These are phyloP conservation scores for Saposhnikovia divaricata DNA, from an alignment of 129 eudicot species.

Conservation along the genomic window DNA sequence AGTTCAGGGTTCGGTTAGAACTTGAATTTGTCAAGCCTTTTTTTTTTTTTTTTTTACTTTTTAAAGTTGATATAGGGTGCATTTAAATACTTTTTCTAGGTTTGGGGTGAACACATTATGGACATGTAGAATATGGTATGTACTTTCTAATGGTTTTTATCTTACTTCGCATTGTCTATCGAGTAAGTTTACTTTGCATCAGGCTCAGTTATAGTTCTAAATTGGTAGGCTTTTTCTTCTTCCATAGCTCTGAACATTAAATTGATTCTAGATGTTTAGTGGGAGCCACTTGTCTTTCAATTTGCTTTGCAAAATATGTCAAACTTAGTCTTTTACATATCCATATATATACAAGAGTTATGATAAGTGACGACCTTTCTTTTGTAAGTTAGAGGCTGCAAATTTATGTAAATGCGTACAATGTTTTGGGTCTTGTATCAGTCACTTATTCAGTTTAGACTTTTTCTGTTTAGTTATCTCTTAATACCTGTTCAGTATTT, in stretches of 20 bases:
- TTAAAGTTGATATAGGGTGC: neutral
- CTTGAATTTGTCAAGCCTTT: neutral
- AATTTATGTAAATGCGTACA: neutral
- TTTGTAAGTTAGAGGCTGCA: neutral
- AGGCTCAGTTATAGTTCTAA: neutral
- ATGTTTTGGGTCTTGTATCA: neutral
- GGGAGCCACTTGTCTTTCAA: neutral
- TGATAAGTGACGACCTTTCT: neutral
- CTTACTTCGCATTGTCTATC: neutral
- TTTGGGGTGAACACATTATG: neutral
- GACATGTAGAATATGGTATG: neutral
- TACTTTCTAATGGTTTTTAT: too few species aligned
- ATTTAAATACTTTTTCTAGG: neutral
- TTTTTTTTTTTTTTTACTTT: too few species aligned
- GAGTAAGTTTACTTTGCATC: neutral
- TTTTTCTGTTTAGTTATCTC: neutral
- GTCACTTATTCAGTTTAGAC: neutral
- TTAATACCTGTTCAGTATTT: neutral
- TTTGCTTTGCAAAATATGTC: too few species aligned
- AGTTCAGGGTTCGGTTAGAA: neutral
- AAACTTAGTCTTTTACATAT: neutral
- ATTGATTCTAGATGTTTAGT: neutral
- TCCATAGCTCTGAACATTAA: neutral
- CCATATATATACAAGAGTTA: neutral
- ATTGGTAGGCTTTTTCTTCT: neutral